Evolutionary conservation across 257 asterid genomes (phyloP).

Genomic region (Apocynum venetum): DNA sequence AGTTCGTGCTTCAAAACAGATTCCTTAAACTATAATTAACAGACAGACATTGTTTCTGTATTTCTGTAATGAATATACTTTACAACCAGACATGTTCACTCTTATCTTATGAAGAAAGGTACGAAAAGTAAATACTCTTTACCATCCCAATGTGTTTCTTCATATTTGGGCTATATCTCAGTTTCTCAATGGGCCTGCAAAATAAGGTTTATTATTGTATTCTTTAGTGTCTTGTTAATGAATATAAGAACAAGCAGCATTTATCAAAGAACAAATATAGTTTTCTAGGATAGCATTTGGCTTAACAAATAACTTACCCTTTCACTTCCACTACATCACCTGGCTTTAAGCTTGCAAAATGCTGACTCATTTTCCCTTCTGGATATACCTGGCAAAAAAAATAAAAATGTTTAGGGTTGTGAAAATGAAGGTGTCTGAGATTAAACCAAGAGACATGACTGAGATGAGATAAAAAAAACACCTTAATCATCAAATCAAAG

Average conservation of each 20-base stretch:
- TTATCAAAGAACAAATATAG: background rate
- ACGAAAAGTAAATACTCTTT: conserved; percentile 21
- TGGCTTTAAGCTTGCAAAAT: conserved; percentile 84
- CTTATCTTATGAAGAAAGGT: background rate
- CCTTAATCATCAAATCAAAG: conserved; percentile 94
- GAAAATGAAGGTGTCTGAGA: conserved; percentile 2
- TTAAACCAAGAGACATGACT: conserved; percentile 6
- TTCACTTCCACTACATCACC: conserved; percentile 93
- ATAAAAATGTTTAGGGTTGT: conserved; percentile 17
- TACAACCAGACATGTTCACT: background rate
- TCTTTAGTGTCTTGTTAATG: background rate
- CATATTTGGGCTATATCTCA: conserved; percentile 84
- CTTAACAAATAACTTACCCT: conserved; percentile 54
- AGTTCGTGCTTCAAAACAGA: conserved; percentile 9
- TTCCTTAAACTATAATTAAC: background rate
- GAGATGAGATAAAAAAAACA: conserved; percentile 19
- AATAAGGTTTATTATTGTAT: conserved; percentile 18
- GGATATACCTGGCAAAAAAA: conserved; percentile 66
- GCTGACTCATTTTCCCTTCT: conserved; percentile 98
- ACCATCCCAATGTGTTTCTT: conserved; percentile 99
- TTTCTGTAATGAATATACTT: conserved; percentile 1
- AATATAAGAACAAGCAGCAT: background rate
- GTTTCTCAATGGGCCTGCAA: conserved; percentile 88
- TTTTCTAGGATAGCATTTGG: background rate
- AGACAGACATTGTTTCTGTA: background rate